These are phyloP conservation scores for Monilinia laxa DNA, from an alignment of 2,329 filamentous ascomycete genomes.

Conservation along the genomic window DNA sequence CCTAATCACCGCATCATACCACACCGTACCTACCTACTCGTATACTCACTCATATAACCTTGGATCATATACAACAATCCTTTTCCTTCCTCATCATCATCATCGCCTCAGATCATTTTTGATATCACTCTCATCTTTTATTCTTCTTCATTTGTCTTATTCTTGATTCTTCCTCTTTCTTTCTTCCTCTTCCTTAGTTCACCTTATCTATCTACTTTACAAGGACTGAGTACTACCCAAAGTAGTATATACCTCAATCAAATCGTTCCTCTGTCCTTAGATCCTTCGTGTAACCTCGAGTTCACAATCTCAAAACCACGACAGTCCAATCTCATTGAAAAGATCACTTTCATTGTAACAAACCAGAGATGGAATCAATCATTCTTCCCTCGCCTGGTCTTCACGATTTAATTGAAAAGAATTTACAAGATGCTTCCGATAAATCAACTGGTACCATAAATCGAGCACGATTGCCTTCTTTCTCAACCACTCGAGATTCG, in stretches of 20 bases:
- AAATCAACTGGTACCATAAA: not conserved
- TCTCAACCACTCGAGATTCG: slow-evolving; percentile 26
- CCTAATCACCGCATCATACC: too few species aligned
- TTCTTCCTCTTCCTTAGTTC: not conserved
- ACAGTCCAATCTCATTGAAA: not conserved
- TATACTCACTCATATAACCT: too few species aligned
- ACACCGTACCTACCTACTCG: too few species aligned
- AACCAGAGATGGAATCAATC: slow-evolving; percentile 25
- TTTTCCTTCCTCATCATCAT: too few species aligned
- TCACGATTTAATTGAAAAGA: slow-evolving; percentile 20
- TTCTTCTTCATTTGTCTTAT: too few species aligned
- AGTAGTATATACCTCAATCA: not conserved
- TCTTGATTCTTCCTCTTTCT: too few species aligned
- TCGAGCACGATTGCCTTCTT: slow-evolving; percentile 23
- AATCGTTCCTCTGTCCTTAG: not conserved
- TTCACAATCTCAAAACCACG: not conserved
- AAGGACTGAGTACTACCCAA: not conserved
- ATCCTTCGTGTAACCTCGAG: slow-evolving; percentile 1
- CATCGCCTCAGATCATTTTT: too few species aligned
- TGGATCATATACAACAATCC: too few species aligned
- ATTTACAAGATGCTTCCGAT: slow-evolving; percentile 15
- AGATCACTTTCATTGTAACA: not conserved
- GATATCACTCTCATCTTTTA: too few species aligned
- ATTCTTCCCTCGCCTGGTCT: slow-evolving; percentile 26
- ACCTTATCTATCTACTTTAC: not conserved